phyloP scores from a whole-genome alignment of 75 land plant species.

The Pinus tabuliformis region DNA sequence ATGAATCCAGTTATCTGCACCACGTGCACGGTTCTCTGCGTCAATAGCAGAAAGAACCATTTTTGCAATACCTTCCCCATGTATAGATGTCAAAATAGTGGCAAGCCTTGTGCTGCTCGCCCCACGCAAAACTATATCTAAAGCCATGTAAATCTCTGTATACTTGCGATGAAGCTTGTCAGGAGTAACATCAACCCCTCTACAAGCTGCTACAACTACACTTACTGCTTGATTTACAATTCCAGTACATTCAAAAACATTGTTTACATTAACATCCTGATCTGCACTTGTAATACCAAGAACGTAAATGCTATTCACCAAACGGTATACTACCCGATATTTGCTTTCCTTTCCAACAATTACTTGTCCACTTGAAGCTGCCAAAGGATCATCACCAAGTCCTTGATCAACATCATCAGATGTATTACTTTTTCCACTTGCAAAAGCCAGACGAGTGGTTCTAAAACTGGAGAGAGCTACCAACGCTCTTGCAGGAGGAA shows the following conservation, averaged over 20 bases:
- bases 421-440: slow-evolving; percentile 24
- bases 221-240: slow-evolving; percentile 95
- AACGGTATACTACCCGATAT: slow-evolving; percentile 78
- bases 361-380: slow-evolving; percentile 94
- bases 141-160: slow-evolving; percentile 94
- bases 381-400: slow-evolving; percentile 92
- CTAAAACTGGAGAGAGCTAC: slow-evolving; percentile 80
- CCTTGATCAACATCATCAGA: slow-evolving; percentile 34
- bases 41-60: slow-evolving; percentile 85
- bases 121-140: slow-evolving; percentile 88
- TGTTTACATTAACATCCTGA: slow-evolving; percentile 38
- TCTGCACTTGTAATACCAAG: slow-evolving; percentile 85
- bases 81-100: slow-evolving; percentile 72
- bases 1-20: slow-evolving; percentile 76
- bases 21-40: slow-evolving; percentile 75
- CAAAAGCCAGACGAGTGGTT: slow-evolving; percentile 63
- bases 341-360: slow-evolving; percentile 85
- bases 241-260: slow-evolving; percentile 83
- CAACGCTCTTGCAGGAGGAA: slow-evolving; percentile 93
- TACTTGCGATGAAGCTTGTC: slow-evolving; percentile 88
- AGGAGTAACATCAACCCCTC: slow-evolving; percentile 91
- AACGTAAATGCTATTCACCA: slow-evolving; percentile 90
- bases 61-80: slow-evolving; percentile 82
- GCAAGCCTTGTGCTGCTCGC: slow-evolving; percentile 76
- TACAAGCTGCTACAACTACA: slow-evolving; percentile 92